These are phyloP conservation scores for Claviceps quebecensis DNA, from an alignment of 2,329 filamentous ascomycete genomes.

Conservation along the genomic window DNA sequence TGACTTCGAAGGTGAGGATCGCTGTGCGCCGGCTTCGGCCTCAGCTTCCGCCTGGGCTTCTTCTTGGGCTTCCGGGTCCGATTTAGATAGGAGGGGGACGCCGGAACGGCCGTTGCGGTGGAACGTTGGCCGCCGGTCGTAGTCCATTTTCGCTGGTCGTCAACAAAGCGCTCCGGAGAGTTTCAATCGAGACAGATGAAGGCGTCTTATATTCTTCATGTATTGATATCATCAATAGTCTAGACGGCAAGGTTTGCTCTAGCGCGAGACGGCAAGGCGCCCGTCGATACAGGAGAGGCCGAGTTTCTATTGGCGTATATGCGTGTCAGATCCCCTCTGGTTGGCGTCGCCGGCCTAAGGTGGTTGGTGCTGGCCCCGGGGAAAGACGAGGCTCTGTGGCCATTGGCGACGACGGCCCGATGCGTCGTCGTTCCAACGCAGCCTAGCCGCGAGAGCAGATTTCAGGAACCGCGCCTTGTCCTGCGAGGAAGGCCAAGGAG, in stretches of 20 bases:
- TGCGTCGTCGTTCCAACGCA: not conserved
- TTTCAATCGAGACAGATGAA: not conserved
- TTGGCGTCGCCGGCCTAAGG: too few species aligned
- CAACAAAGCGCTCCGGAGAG: not conserved
- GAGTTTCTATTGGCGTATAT: too few species aligned
- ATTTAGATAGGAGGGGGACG: constrained; percentile 10
- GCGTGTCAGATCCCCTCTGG: too few species aligned
- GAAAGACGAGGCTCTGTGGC: not conserved
- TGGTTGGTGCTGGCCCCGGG: too few species aligned
- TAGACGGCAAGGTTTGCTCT: too few species aligned
- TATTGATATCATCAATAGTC: too few species aligned
- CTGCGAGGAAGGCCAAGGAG: not conserved
- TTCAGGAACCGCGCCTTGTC: not conserved
- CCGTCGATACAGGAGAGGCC: too few species aligned
- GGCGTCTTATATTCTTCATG: not conserved
- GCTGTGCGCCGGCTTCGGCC: constrained; percentile 14
- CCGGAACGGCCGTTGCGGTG: constrained; percentile 8
- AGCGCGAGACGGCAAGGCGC: too few species aligned
- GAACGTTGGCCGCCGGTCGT: constrained; percentile 6
- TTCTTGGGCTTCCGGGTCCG: constrained; percentile 4
- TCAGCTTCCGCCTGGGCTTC: not conserved
- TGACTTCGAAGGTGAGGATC: constrained; percentile 8
- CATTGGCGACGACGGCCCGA: not conserved
- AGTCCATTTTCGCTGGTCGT: constrained; percentile 1
- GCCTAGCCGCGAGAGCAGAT: not conserved